A percentile compares a stretch with the other conserved stretches of the same genome.
Conservation (phyloP, 495 filamentous ascomycete species). For the Aspergillus funiculosus region DNA sequence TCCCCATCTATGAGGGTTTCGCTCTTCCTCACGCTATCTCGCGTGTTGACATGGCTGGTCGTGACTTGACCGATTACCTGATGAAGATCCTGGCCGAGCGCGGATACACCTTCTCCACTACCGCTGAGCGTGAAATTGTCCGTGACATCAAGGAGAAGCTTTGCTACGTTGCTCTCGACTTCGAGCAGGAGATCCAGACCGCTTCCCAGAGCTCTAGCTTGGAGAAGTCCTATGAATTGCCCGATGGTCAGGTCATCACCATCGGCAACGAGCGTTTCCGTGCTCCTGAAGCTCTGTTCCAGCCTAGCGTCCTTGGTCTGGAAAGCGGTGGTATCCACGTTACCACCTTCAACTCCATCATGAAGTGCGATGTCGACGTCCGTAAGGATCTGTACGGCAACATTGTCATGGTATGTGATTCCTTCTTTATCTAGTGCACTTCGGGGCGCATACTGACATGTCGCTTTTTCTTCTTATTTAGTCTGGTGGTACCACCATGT, state of each 20-base stretch:
- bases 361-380: conserved; percentile 99
- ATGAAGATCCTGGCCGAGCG: conserved; percentile 99
- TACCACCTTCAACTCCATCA: conserved; percentile 99
- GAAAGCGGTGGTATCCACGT: conserved; percentile 99
- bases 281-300: conserved; percentile 98
- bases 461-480: too few species aligned
- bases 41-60: conserved; percentile 99
- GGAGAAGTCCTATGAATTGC: conserved; percentile 99
- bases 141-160: conserved; percentile 99
- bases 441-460: conserved; percentile 8
- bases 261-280: conserved; percentile 99
- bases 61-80: conserved; percentile 99
- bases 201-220: conserved; percentile 95
- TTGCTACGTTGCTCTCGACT: conserved; percentile 98
- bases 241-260: conserved; percentile 99
- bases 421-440: not conserved
- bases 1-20: conserved; percentile 99
- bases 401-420: conserved; percentile 89
- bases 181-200: conserved; percentile 99
- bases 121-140: conserved; percentile 99
- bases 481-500: conserved; percentile 99
- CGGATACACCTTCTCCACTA: conserved; percentile 99
- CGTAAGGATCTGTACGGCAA: conserved; percentile 99
- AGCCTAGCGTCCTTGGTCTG: conserved; percentile 95
- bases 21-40: conserved; percentile 98